Evolutionary conservation across 495 filamentous ascomycete genomes (phyloP).

Genomic region (Penicillium daleae): DNA sequence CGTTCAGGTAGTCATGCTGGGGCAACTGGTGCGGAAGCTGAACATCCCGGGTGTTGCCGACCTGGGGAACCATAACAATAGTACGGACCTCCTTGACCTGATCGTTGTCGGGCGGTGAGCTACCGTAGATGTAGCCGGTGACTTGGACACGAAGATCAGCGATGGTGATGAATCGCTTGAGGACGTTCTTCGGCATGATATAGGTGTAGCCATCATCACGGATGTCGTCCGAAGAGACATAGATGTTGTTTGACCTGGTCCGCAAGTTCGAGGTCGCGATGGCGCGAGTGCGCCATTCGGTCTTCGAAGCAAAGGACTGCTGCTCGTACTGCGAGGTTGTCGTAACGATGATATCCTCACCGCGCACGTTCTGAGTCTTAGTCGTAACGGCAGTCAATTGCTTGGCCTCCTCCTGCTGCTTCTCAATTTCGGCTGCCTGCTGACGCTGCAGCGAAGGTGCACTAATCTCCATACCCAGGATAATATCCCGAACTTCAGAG

Average conservation of each 20-base stretch:
- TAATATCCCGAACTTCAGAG: constrained; percentile 97
- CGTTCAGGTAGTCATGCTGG: constrained; percentile 87
- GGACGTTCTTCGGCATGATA: constrained; percentile 98
- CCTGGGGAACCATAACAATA: constrained; percentile 97
- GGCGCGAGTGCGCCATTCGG: constrained; percentile 95
- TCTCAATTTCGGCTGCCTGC: constrained; percentile 98
- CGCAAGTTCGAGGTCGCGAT: constrained; percentile 96
- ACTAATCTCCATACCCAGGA: constrained; percentile 99
- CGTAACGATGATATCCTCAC: constrained; percentile 97
- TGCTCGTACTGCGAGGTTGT: constrained; percentile 98
- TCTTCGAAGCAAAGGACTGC: constrained; percentile 96
- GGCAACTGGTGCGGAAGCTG: constrained; percentile 91
- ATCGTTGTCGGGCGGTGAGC: constrained; percentile 89
- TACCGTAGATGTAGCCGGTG: constrained; percentile 92
- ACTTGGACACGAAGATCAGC: constrained; percentile 97
- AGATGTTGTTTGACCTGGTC: constrained; percentile 96
- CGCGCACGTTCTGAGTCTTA: constrained; percentile 96
- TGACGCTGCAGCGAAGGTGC: constrained; percentile 98
- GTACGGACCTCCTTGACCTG: constrained; percentile 95
- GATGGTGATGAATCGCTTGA: constrained; percentile 98
- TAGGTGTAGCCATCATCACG: constrained; percentile 85
- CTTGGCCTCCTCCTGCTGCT: constrained; percentile 95
- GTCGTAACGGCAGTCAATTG: constrained; percentile 97
- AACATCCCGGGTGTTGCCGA: constrained; percentile 89
- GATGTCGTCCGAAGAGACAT: constrained; percentile 93